Conservation (phyloP, 371 early-diverging fungal genomes). For the Rhizopus arrhizus region DNA sequence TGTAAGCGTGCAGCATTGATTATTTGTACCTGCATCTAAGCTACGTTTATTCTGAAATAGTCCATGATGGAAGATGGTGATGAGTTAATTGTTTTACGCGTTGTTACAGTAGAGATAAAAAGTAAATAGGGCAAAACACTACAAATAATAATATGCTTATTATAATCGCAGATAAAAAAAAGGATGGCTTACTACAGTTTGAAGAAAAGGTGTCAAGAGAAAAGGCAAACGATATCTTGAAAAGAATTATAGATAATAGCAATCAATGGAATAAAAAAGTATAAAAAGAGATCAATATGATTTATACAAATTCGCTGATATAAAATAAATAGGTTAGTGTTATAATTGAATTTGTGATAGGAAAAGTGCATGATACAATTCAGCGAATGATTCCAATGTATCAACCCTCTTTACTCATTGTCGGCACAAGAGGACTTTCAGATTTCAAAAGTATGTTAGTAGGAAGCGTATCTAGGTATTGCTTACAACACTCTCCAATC, state of each 20-base stretch:
- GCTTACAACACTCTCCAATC: slow-evolving; percentile 60
- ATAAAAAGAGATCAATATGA: not conserved
- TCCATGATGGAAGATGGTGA: slow-evolving; percentile 57
- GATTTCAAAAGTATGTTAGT: slow-evolving; percentile 61
- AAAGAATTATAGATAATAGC: slow-evolving; percentile 42
- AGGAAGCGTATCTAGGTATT: slow-evolving; percentile 61
- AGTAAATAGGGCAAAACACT: slow-evolving; percentile 23
- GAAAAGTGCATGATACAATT: slow-evolving; percentile 66
- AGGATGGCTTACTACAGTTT: slow-evolving; percentile 24
- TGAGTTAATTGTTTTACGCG: slow-evolving; percentile 58
- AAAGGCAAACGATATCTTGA: slow-evolving; percentile 55
- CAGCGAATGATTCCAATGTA: slow-evolving; percentile 64
- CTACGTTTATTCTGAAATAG: not conserved
- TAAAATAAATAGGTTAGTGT: slow-evolving; percentile 47
- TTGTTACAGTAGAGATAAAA: slow-evolving; percentile 48
- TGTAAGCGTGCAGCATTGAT: slow-evolving; percentile 18
- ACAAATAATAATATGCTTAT: too few relatives aligned
- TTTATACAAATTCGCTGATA: not conserved
- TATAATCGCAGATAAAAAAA: too few relatives aligned
- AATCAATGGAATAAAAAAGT: not conserved
- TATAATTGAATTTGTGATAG: slow-evolving; percentile 62
- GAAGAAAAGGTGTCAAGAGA: slow-evolving; percentile 53
- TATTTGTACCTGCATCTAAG: too few relatives aligned
- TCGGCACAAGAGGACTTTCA: slow-evolving; percentile 61
- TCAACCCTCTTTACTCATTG: slow-evolving; percentile 62